These are phyloP conservation scores for Umbelopsis vinacea DNA, from an alignment of 192 early-diverging fungal genomes.

Conservation along the genomic window DNA sequence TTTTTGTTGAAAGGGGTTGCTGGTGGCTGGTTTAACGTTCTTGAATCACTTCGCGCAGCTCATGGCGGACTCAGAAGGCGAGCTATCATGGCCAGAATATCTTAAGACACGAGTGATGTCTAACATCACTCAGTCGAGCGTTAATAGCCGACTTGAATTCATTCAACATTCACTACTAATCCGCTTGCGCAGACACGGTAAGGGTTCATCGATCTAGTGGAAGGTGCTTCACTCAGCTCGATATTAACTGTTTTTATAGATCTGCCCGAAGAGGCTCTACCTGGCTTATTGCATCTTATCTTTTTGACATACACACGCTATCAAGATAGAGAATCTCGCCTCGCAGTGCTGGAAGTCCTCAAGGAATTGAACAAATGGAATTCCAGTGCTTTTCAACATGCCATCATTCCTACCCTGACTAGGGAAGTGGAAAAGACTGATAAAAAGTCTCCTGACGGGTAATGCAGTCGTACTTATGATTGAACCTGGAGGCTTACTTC, in stretches of 20 bases:
- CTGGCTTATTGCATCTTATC: constrained; percentile 54
- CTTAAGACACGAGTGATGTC: constrained; percentile 50
- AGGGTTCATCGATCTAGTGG: constrained; percentile 22
- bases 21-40: constrained; percentile 15
- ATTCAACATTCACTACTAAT: constrained; percentile 51
- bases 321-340: constrained; percentile 68
- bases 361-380: constrained; percentile 62
- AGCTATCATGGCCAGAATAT: constrained; percentile 61
- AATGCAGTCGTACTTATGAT: constrained; percentile 3
- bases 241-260: constrained; percentile 30
- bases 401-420: constrained; percentile 56
- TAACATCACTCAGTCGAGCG: constrained; percentile 56
- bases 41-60: constrained; percentile 7
- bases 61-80: constrained; percentile 31
- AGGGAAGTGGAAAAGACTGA: constrained; percentile 53
- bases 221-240: background rate
- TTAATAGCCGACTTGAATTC: constrained; percentile 52
- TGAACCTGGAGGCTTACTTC: background rate
- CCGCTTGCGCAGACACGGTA: constrained; percentile 52
- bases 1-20: constrained; percentile 7
- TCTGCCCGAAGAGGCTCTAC: constrained; percentile 49
- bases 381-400: constrained; percentile 55
- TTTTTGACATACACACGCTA: constrained; percentile 69
- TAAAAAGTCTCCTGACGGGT: constrained; percentile 52
- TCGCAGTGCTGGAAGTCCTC: constrained; percentile 60